Conservation (phyloP, 192 early-diverging fungal species). For the Backusella morwellensis region DNA sequence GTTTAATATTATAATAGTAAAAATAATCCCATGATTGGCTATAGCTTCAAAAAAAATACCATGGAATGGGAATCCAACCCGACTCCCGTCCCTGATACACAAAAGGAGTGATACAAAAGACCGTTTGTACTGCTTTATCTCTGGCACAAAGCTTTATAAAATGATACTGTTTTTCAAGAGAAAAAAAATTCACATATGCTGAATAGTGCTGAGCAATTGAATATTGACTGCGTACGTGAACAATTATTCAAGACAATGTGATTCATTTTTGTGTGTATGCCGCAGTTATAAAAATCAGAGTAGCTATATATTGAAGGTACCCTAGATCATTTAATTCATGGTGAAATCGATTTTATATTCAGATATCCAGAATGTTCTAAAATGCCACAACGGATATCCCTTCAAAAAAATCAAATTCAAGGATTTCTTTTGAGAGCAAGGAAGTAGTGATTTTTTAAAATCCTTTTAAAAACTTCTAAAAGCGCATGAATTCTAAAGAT, state of each 20-base stretch:
- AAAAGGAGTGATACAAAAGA: not conserved
- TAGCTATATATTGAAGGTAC: not conserved
- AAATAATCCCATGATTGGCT: not conserved
- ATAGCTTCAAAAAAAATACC: not conserved
- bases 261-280: not conserved
- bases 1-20: not conserved
- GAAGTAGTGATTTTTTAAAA: no score
- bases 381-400: no score
- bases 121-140: not conserved
- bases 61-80: not conserved
- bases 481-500: no score
- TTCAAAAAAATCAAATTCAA: no score
- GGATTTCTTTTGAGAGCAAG: no score
- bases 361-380: no score
- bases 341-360: no score
- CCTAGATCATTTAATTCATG: not conserved
- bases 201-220: not conserved
- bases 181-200: not conserved
- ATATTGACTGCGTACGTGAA: no score
- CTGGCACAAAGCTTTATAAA: not conserved
- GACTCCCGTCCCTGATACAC: not conserved
- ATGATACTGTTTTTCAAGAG: not conserved
- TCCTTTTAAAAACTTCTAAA: no score
- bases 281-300: not conserved
- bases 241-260: not conserved